A percentile compares a stretch with the other conserved stretches of the same genome.
These are phyloP conservation scores for Arthrinium puccinioides DNA, from an alignment of 2,329 filamentous ascomycete genomes.

Conservation along the genomic window DNA sequence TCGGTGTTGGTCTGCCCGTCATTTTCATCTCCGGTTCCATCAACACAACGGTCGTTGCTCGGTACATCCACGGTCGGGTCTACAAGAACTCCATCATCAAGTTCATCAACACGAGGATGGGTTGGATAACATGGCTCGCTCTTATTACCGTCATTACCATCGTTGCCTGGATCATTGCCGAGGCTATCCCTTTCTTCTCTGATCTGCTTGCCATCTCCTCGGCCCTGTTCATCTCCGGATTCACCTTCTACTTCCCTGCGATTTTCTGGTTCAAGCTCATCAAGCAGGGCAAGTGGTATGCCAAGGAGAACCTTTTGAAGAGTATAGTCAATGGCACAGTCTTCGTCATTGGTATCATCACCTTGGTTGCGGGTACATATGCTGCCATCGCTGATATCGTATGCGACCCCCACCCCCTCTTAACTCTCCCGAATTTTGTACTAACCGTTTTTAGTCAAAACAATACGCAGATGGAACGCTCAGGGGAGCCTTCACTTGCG, in stretches of 20 bases:
- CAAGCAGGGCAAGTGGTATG: slow-evolving; percentile 18
- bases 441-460: slow-evolving; percentile 1
- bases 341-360: slow-evolving; percentile 21
- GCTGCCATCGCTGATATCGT: slow-evolving; percentile 24
- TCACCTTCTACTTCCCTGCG: slow-evolving; percentile 28
- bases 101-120: slow-evolving; percentile 25
- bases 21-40: slow-evolving; percentile 60
- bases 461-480: slow-evolving; percentile 2
- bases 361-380: slow-evolving; percentile 24
- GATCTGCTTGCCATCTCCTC: slow-evolving; percentile 52
- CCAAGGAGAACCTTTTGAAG: slow-evolving; percentile 18
- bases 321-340: slow-evolving; percentile 14
- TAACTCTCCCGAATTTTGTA: neutral
- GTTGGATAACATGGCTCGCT: slow-evolving; percentile 42
- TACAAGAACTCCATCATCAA: slow-evolving; percentile 21
- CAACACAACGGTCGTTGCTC: slow-evolving; percentile 47
- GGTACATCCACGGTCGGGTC: slow-evolving; percentile 25
- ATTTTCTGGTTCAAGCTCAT: slow-evolving; percentile 27
- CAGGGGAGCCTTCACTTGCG: slow-evolving; percentile 1
- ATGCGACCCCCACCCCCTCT: slow-evolving; percentile 9
- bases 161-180: slow-evolving; percentile 63
- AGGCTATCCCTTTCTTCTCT: slow-evolving; percentile 67
- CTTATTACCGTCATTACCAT: slow-evolving; percentile 54
- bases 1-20: slow-evolving; percentile 54
- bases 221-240: slow-evolving; percentile 43